phyloP scores from a whole-genome alignment of 2,329 filamentous ascomycete genomes.

The Alternaria solani region DNA sequence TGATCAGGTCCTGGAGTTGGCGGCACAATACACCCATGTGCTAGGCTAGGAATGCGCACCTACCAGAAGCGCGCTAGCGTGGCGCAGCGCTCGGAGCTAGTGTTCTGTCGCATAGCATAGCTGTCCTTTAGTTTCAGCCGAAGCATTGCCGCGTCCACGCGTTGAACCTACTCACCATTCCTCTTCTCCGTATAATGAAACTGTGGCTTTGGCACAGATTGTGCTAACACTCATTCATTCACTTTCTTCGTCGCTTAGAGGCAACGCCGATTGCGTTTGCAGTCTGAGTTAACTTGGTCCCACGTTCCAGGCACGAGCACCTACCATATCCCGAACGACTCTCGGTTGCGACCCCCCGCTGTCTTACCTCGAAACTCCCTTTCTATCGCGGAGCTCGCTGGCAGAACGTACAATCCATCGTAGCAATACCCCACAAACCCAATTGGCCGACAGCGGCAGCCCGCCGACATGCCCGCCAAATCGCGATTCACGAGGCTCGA shows the following conservation, averaged over 20 bases:
- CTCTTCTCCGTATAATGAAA: constrained; percentile 36
- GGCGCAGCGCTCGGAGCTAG: constrained; percentile 24
- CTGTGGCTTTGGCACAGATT: constrained; percentile 29
- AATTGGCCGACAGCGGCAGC: constrained; percentile 22
- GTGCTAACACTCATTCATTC: constrained; percentile 35
- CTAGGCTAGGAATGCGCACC: constrained; percentile 19
- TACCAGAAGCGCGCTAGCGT: constrained; percentile 27
- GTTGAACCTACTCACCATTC: constrained; percentile 25
- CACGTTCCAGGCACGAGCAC: constrained; percentile 11
- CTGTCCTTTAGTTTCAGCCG: constrained; percentile 45
- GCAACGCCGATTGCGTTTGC: constrained; percentile 25
- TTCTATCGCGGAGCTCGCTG: constrained; percentile 11
- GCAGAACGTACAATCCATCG: not conserved
- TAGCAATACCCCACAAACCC: not conserved
- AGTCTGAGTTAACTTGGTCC: constrained; percentile 11
- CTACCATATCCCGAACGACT: constrained; percentile 13
- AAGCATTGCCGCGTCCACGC: constrained; percentile 33
- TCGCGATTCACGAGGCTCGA: constrained; percentile 96
- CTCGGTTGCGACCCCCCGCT: constrained; percentile 20
- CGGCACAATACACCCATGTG: constrained; percentile 21
- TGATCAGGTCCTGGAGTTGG: not conserved
- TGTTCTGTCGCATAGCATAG: constrained; percentile 31
- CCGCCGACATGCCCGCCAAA: constrained; percentile 77
- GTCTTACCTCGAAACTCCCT: constrained; percentile 20
- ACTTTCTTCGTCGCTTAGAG: not conserved